Percentiles rank a stretch among this genome's conserved stretches.
These are phyloP conservation scores for Nematocida parisii DNA, from an alignment of 371 early-diverging fungal species.

Conservation along the genomic window DNA sequence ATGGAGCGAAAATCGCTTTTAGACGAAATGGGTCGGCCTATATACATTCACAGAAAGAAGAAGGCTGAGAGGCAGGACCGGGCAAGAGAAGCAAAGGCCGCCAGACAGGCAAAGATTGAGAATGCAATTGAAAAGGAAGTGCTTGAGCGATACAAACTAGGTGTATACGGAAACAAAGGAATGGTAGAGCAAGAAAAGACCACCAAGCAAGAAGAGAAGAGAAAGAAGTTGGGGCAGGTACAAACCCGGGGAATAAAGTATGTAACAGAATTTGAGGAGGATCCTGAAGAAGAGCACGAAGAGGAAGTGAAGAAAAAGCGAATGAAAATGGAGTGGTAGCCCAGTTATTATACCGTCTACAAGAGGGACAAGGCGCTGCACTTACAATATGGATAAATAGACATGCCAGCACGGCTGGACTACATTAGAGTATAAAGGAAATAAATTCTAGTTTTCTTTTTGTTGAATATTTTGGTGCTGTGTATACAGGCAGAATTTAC, in stretches of 20 bases:
- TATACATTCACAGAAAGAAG: slow-evolving; percentile 75
- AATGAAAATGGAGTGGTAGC: slow-evolving; percentile 33
- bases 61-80: slow-evolving; percentile 86
- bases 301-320: slow-evolving; percentile 35
- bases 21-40: slow-evolving; percentile 73
- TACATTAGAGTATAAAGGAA: too few relatives aligned
- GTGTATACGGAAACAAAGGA: slow-evolving; percentile 76
- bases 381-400: too few relatives aligned
- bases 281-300: slow-evolving; percentile 31
- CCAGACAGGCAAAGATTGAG: slow-evolving; percentile 85
- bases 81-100: slow-evolving; percentile 82
- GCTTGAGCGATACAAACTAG: slow-evolving; percentile 83
- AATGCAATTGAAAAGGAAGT: slow-evolving; percentile 92
- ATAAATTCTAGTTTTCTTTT: too few relatives aligned
- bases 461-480: too few relatives aligned
- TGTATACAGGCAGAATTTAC: too few relatives aligned
- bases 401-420: too few relatives aligned
- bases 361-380: too few relatives aligned
- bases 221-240: slow-evolving; percentile 66
- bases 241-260: slow-evolving; percentile 59
- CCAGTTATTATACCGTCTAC: not conserved
- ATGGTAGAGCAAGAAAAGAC: slow-evolving; percentile 75
- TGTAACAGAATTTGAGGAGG: slow-evolving; percentile 66
- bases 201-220: slow-evolving; percentile 57
- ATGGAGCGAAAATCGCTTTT: slow-evolving; percentile 85